Base-by-base conservation (phyloP, 331 rosid species). In the Spiraea crenata region DNA sequence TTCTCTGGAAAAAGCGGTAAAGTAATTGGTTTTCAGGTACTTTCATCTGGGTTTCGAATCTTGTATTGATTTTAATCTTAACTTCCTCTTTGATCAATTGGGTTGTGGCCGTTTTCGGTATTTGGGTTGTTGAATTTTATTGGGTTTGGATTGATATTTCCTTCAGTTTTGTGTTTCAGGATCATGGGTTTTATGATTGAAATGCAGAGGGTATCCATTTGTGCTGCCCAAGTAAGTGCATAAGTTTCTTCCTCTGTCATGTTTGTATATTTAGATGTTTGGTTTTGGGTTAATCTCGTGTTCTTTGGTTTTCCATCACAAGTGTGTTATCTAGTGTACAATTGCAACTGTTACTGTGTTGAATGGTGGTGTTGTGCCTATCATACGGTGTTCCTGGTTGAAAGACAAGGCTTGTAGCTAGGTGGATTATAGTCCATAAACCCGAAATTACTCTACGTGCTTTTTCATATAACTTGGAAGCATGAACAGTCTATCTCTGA, bases 191-290 rank as follows among this genome's bases (percentile, higher is more conserved):
- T 38, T 9, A 20, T 9, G 45, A 58, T 49, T 48, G 70, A 20
- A 49, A 57, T 71, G 57, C 68, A 37, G 74, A 67, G 48, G 72
- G 70, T 39, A 25, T 41, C 51, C 52, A 5, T 16, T 77, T 65
- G 13, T 45, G 74, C 47, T 72, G 41, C 59, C 67, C 77, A 41
- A 45, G 82, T 72, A 60, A 72, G 69, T 48, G 45, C 47, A 15
- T 9, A 15, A 63, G 51, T 10, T 71, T 39, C 55, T 57, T 47
- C 5, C 45, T 59, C 50, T 34, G 3, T 54, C 20, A 13, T 14
- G 7, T 37, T 38, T 54, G 11, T 3, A 35, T 41, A 39, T 4
- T 39, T 35, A 15, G 34, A 25, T 13, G 17, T 62, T 63, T 42
- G 20, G 4, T 15, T 34, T 71, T 46, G 25, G 20, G 34, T 13